Conservation (phyloP, 495 filamentous ascomycete genomes). For the Aspergillus haitiensis region DNA sequence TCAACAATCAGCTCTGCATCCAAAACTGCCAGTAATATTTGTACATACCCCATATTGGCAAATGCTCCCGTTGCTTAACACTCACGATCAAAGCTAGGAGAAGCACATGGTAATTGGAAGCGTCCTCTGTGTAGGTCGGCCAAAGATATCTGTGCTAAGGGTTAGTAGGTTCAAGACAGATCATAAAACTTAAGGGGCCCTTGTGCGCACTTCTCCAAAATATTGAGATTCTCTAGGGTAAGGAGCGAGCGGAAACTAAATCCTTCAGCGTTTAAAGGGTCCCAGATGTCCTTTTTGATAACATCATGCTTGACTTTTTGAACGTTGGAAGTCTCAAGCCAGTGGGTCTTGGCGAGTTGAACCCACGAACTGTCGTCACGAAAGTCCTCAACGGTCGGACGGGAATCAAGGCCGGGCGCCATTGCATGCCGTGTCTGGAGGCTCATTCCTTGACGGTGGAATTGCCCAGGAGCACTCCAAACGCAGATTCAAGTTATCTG, state of each 20-base stretch:
- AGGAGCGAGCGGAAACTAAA: slow-evolving; percentile 78
- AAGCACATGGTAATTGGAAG: slow-evolving; percentile 87
- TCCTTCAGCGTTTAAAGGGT: slow-evolving; percentile 74
- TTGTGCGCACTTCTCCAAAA: slow-evolving; percentile 72
- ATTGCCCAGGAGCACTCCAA: slow-evolving; percentile 28
- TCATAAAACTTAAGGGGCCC: slow-evolving; percentile 3
- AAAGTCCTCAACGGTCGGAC: slow-evolving; percentile 64
- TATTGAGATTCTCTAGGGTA: slow-evolving; percentile 84
- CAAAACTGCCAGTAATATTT: neutral
- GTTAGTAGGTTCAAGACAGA: slow-evolving; percentile 24
- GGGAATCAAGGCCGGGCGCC: slow-evolving; percentile 50
- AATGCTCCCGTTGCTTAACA: slow-evolving; percentile 80
- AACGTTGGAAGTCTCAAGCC: slow-evolving; percentile 68
- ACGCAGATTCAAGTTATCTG: slow-evolving; percentile 33
- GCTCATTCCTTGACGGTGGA: slow-evolving; percentile 36
- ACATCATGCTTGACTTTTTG: slow-evolving; percentile 80
- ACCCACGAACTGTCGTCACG: slow-evolving; percentile 80
- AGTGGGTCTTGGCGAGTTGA: slow-evolving; percentile 78
- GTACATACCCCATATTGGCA: slow-evolving; percentile 80
- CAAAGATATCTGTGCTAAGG: slow-evolving; percentile 70
- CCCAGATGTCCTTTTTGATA: slow-evolving; percentile 89
- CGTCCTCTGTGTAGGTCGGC: slow-evolving; percentile 86
- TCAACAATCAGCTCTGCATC: slow-evolving; percentile 28
- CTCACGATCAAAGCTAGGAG: slow-evolving; percentile 82
- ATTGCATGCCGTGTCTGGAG: slow-evolving; percentile 43